phyloP scores from a whole-genome alignment of 352 stramenopile species.

The Pythium aphanidermatum region DNA sequence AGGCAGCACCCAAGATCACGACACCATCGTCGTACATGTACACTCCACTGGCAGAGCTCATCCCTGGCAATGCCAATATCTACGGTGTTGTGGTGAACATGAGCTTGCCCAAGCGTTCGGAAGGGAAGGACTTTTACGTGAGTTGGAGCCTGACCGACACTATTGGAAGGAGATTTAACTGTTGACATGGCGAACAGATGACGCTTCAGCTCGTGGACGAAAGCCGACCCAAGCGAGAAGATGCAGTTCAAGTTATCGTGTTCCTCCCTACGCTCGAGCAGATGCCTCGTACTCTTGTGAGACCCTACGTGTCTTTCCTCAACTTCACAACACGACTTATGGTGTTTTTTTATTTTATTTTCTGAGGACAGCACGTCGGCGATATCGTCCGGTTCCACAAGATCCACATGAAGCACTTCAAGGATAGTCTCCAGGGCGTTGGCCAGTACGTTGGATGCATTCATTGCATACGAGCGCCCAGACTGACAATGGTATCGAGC shows the following conservation, averaged over 20 bases:
- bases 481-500: not conserved
- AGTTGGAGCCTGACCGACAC: constrained; percentile 21
- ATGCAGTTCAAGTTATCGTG: constrained; percentile 60
- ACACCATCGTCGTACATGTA: constrained; percentile 48
- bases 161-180: no score
- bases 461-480: not conserved
- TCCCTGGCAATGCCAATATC: constrained; percentile 46
- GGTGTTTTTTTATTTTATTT: no score
- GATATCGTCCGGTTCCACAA: constrained; percentile 80
- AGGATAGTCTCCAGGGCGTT: constrained; percentile 50
- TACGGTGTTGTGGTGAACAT: constrained; percentile 76
- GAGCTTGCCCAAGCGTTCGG: constrained; percentile 56
- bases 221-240: constrained; percentile 35
- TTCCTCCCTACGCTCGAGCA: constrained; percentile 51
- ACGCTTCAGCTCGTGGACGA: constrained; percentile 63
- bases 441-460: constrained; percentile 28
- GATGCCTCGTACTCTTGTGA: constrained; percentile 60
- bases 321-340: no score
- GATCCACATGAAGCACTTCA: constrained; percentile 57
- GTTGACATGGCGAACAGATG: no score
- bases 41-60: constrained; percentile 43
- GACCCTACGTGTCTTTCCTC: not conserved
- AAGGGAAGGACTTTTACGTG: constrained; percentile 59
- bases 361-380: constrained; percentile 60
- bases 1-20: not conserved